phyloP scores from a whole-genome alignment of 768 basidiomycete genomes.

The Boletus vermiculosoides region DNA sequence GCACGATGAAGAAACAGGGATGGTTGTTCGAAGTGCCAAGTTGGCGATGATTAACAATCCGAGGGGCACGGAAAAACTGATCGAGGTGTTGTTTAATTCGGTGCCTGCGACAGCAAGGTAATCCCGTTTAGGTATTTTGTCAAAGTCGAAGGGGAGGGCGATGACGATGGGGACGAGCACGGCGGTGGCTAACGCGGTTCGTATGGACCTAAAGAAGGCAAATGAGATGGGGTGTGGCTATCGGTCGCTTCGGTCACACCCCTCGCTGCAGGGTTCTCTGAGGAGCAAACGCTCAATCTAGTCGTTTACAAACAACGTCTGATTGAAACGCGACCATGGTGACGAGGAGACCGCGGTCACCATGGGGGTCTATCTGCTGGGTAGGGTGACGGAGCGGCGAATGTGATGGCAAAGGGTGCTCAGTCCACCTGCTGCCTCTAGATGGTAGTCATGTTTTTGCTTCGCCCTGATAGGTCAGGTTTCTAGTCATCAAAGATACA shows the following conservation, averaged over 20 bases:
- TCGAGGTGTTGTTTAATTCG: conserved; percentile 81
- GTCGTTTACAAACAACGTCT: conserved; percentile 15
- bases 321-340: neutral
- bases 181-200: conserved; percentile 9
- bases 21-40: conserved; percentile 30
- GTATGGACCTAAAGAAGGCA: too few species aligned
- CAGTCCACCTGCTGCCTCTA: neutral
- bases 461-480: neutral
- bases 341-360: neutral
- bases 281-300: conserved; percentile 16
- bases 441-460: neutral
- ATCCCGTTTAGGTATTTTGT: conserved; percentile 36
- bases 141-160: conserved; percentile 15
- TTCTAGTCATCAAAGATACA: conserved; percentile 1
- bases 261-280: conserved; percentile 24
- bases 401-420: conserved; percentile 34
- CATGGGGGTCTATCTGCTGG: neutral
- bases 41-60: conserved; percentile 57
- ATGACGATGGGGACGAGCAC: conserved; percentile 14
- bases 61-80: conserved; percentile 66
- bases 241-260: conserved; percentile 28
- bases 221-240: conserved; percentile 23
- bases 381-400: conserved; percentile 20
- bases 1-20: conserved; percentile 19
- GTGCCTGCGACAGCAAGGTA: conserved; percentile 39